phyloP scores from a whole-genome alignment of 2,329 filamentous ascomycete species.

The Pseudogymnoascus sp. region DNA sequence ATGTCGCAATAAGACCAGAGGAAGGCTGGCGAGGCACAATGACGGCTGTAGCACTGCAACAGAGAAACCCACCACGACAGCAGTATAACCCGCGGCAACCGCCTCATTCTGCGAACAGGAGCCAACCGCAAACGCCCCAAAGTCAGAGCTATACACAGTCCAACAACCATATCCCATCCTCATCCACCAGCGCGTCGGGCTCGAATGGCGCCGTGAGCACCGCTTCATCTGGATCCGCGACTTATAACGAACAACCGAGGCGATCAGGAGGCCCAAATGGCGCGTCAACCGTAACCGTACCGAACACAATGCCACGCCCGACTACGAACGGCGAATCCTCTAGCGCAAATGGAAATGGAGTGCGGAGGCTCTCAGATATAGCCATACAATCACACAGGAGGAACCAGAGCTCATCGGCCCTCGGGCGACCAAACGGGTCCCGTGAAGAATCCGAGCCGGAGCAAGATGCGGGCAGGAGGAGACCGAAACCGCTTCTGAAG shows the following conservation, averaged over 20 bases:
- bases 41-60: slow-evolving; percentile 29
- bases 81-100: slow-evolving; percentile 26
- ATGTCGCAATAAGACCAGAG: slow-evolving; percentile 7
- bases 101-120: slow-evolving; percentile 14
- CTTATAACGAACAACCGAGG: not conserved
- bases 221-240: not conserved
- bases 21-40: slow-evolving; percentile 20
- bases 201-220: slow-evolving; percentile 7
- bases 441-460: slow-evolving; percentile 16
- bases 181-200: slow-evolving; percentile 4
- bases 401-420: not conserved
- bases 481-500: slow-evolving; percentile 22
- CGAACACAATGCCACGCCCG: not conserved
- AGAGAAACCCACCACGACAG: slow-evolving; percentile 22
- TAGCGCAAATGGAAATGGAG: not conserved
- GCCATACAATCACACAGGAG: not conserved
- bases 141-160: slow-evolving; percentile 3
- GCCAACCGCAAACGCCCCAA: slow-evolving; percentile 5
- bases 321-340: not conserved
- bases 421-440: not conserved
- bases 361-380: not conserved
- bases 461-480: slow-evolving; percentile 18
- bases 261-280: not conserved
- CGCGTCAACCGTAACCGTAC: not conserved
- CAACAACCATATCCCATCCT: not conserved